These are phyloP conservation scores for Punctularia strigosozonata DNA, from an alignment of 768 basidiomycete genomes.

Conservation along the genomic window DNA sequence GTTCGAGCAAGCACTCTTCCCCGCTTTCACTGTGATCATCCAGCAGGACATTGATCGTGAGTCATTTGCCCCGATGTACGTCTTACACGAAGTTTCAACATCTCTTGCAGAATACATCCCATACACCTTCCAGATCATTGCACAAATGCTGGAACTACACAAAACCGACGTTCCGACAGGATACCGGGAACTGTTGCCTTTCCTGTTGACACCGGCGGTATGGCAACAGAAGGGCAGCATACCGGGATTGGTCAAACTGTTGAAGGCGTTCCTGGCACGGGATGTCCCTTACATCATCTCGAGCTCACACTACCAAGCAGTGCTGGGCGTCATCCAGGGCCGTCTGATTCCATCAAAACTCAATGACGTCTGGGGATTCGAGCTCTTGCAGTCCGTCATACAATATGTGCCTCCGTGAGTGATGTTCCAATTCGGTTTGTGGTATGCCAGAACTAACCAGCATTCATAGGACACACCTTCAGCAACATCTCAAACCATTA, in stretches of 20 bases:
- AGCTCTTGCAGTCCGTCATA: conserved; percentile 72
- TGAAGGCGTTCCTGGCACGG: conserved; percentile 71
- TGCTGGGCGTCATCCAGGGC: conserved; percentile 86
- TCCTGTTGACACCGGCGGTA: conserved; percentile 71
- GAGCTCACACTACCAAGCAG: conserved; percentile 58
- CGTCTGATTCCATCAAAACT: conserved; percentile 76
- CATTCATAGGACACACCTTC: conserved; percentile 41
- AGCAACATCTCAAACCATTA: conserved; percentile 62
- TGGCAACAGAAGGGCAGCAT: conserved; percentile 96
- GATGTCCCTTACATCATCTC: conserved; percentile 59
- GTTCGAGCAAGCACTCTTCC: conserved; percentile 78
- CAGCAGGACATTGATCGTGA: conserved; percentile 89
- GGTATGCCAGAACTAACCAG: conserved; percentile 1
- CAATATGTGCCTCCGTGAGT: conserved; percentile 67
- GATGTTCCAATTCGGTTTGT: background rate
- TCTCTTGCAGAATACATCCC: conserved; percentile 76
- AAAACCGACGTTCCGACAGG: conserved; percentile 49
- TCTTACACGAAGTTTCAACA: background rate
- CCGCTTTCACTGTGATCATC: conserved; percentile 77
- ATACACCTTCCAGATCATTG: conserved; percentile 92
- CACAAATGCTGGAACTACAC: conserved; percentile 90
- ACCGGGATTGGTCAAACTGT: conserved; percentile 81
- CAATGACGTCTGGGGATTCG: conserved; percentile 88
- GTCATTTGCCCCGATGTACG: conserved; percentile 11
- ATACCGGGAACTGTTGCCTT: conserved; percentile 70